Base-by-base conservation (phyloP, 2,329 filamentous ascomycete genomes). In the Aspergillus quadrilineatus region DNA sequence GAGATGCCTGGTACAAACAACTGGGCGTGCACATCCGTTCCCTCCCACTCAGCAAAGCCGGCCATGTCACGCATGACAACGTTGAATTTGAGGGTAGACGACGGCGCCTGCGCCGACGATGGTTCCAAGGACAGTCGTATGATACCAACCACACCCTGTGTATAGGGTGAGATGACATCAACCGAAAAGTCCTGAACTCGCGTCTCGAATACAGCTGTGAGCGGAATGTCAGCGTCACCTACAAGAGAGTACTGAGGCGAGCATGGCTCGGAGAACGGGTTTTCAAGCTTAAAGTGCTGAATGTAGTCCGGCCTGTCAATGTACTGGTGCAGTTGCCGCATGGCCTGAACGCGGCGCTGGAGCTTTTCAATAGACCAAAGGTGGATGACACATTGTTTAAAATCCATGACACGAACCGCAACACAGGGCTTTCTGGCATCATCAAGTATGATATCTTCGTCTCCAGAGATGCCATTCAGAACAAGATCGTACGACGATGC, bases 271-370 rank as follows among this genome's bases (percentile, higher is more conserved):
- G 89, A 86, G 69, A 99, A 99, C 0, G 94, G 93, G 65, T 97
- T 96, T 64, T 93, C 91, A 14, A 96, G 82, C 64, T 89, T 90
- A 70, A 97, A 89, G 67, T 97, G 94, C 70, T 94, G 90, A 52
- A 92, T 86, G 69, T 96, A 97, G 70, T 97, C 93, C 1, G 94
- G 94, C 56, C 94, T 89, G 68, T 97, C 92, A 64, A 97, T 85
- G 67, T 97, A 97, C 72, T 97, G 93, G 69, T 96, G 89, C 84
- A 97, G 90, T 73, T 97, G 93, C 44, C 94, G 88, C 94, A 99
- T 99, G 62, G 90, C 85, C 52, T 90, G 85, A 9, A 97, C 87
- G 29, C 94, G 87, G 58, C 91, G 87, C 59, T 92, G 88, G 15
- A 99, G 83, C 73, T 97, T 99, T 68, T 95, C 88, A 53, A 99